Evolutionary conservation across 345 rosid genomes (phyloP).

Genomic region (Tarenaya hassleriana): DNA sequence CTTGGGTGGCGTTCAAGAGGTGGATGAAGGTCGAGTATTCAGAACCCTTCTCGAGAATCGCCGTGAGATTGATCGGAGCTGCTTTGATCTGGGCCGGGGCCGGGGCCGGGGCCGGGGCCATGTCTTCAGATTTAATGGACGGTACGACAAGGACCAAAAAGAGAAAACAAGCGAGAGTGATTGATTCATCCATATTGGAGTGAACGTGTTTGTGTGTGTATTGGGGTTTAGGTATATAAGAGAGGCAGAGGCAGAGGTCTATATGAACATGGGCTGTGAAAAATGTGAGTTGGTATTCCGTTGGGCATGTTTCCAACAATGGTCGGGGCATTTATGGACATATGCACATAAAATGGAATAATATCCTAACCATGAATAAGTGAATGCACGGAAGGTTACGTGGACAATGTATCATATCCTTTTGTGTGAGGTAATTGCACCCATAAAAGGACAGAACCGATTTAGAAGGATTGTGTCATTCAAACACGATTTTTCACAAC

Average conservation of each 20-base stretch:
- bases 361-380: too few species aligned
- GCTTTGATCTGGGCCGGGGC: constrained; percentile 42
- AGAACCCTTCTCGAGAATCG: constrained; percentile 48
- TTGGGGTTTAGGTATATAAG: not conserved
- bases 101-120: constrained; percentile 33
- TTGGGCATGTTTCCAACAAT: too few species aligned
- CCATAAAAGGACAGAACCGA: too few species aligned
- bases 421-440: too few species aligned
- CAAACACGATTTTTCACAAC: too few species aligned
- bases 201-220: not conserved
- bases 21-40: constrained; percentile 48
- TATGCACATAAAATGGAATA: too few species aligned
- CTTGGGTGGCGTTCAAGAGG: constrained; percentile 47
- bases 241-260: not conserved
- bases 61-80: constrained; percentile 57
- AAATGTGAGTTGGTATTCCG: constrained; percentile 3
- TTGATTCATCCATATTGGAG: not conserved
- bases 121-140: constrained; percentile 4
- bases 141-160: not conserved
- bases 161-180: not conserved
- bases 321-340: too few species aligned
- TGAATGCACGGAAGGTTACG: too few species aligned
- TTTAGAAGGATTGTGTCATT: too few species aligned
- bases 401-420: too few species aligned
- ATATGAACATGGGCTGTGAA: not conserved